Conservation (phyloP, 768 basidiomycete species). For the Pleurotus djamor region DNA sequence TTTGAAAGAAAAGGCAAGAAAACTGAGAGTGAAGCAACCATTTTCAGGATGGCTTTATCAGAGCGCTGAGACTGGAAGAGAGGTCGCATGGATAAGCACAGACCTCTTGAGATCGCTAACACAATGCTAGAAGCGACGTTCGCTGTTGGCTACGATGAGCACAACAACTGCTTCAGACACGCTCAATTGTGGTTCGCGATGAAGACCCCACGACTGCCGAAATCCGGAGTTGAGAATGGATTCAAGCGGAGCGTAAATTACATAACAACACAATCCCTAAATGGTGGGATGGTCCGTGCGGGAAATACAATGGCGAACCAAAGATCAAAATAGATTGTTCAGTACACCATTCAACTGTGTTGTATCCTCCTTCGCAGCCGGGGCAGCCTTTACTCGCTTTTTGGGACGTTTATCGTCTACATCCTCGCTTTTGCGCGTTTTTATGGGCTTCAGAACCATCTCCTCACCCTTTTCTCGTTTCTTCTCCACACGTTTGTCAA, state of each 20-base stretch:
- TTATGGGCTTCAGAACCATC: slow-evolving; percentile 34
- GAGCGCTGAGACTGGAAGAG: slow-evolving; percentile 66
- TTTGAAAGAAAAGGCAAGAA: slow-evolving; percentile 45
- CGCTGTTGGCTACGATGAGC: slow-evolving; percentile 40
- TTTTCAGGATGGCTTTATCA: slow-evolving; percentile 60
- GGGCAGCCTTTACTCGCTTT: not conserved
- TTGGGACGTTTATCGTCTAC: not conserved
- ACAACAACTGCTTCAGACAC: slow-evolving; percentile 37
- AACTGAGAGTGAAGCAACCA: slow-evolving; percentile 53
- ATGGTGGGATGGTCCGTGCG: slow-evolving; percentile 27
- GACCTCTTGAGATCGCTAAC: slow-evolving; percentile 78
- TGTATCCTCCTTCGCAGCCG: not conserved
- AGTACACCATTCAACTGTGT: slow-evolving; percentile 38
- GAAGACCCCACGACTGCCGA: slow-evolving; percentile 26
- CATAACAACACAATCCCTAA: not conserved
- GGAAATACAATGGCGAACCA: no score
- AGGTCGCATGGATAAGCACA: slow-evolving; percentile 90
- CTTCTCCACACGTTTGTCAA: slow-evolving; percentile 77
- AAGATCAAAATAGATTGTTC: slow-evolving; percentile 46
- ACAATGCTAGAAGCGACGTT: slow-evolving; percentile 29
- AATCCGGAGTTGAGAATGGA: slow-evolving; percentile 15
- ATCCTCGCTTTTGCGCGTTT: slow-evolving; percentile 23
- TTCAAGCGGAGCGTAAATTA: slow-evolving; percentile 43
- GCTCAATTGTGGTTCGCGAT: slow-evolving; percentile 63
- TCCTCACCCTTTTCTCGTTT: slow-evolving; percentile 59